These are phyloP conservation scores for Nadsonia starkeyi-henricii DNA, from an alignment of 1,139 yeast species.

Conservation along the genomic window DNA sequence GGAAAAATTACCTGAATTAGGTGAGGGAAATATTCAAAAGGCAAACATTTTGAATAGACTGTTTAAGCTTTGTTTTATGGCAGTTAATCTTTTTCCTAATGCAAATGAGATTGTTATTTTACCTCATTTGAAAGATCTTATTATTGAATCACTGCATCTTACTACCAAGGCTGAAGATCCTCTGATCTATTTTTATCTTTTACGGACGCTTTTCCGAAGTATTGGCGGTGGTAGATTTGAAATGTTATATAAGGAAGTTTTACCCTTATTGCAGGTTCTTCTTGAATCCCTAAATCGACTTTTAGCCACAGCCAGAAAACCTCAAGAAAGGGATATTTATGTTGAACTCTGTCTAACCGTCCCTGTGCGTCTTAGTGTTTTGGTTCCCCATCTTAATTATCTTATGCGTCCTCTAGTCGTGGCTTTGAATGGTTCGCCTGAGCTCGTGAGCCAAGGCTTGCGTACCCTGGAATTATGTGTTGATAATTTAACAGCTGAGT, in stretches of 20 bases:
- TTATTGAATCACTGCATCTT: conserved; percentile 62
- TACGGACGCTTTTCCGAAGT: conserved; percentile 80
- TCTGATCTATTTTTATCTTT: conserved; percentile 71
- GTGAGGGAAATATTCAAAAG: conserved; percentile 64
- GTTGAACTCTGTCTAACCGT: conserved; percentile 91
- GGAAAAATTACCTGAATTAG: conserved; percentile 61
- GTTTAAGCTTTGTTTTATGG: conserved; percentile 88
- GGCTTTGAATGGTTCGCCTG: conserved; percentile 85
- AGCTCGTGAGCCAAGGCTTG: conserved; percentile 83
- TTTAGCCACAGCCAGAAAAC: conserved; percentile 69
- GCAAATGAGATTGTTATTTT: conserved; percentile 75
- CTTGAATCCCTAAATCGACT: conserved; percentile 75
- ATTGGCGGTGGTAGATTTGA: conserved; percentile 96
- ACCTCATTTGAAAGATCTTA: conserved; percentile 75
- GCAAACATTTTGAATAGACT: conserved; percentile 72
- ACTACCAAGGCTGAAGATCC: conserved; percentile 91
- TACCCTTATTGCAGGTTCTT: conserved; percentile 78
- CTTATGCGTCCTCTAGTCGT: conserved; percentile 82
- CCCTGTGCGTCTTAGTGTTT: conserved; percentile 82
- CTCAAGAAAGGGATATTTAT: conserved; percentile 84
- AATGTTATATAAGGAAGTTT: conserved; percentile 75
- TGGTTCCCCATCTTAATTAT: conserved; percentile 83
- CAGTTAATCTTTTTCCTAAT: conserved; percentile 81
- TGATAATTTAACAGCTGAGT: conserved; percentile 89
- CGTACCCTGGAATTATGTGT: conserved; percentile 93